Percentiles rank a stretch among this genome's conserved stretches.
phyloP scores from a whole-genome alignment of 768 basidiomycete species.

The Boletus sp. region DNA sequence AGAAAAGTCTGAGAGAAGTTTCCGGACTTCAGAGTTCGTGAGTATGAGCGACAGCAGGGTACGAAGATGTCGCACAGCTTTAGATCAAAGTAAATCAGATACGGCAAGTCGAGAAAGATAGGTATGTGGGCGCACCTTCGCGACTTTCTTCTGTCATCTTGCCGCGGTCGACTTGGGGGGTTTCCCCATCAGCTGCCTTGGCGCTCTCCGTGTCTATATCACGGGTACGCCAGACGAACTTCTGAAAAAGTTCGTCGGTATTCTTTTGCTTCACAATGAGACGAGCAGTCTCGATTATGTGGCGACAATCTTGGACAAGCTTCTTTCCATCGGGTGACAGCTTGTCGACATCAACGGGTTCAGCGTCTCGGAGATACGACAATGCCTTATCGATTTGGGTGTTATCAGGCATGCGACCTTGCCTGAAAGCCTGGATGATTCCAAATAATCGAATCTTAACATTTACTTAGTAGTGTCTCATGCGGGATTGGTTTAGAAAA shows the following conservation, averaged over 20 bases:
- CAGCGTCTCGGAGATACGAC: slow-evolving; percentile 57
- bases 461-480: neutral
- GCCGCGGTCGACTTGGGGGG: slow-evolving; percentile 50
- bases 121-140: slow-evolving; percentile 45
- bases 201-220: slow-evolving; percentile 40
- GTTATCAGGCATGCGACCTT: slow-evolving; percentile 79
- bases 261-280: slow-evolving; percentile 83
- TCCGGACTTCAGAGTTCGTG: slow-evolving; percentile 92
- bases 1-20: slow-evolving; percentile 77
- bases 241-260: slow-evolving; percentile 86
- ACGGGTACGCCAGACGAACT: slow-evolving; percentile 81
- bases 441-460: slow-evolving; percentile 68
- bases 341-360: slow-evolving; percentile 59
- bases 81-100: slow-evolving; percentile 12
- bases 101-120: neutral
- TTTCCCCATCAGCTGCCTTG: slow-evolving; percentile 41
- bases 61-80: slow-evolving; percentile 83
- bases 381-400: slow-evolving; percentile 74
- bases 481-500: neutral
- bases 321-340: slow-evolving; percentile 77
- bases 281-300: slow-evolving; percentile 75
- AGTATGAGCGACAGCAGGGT: slow-evolving; percentile 83
- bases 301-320: slow-evolving; percentile 72
- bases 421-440: slow-evolving; percentile 75
- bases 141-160: slow-evolving; percentile 59